These are phyloP conservation scores for Phialophora tarda DNA, from an alignment of 2,329 filamentous ascomycete species.

Conservation along the genomic window DNA sequence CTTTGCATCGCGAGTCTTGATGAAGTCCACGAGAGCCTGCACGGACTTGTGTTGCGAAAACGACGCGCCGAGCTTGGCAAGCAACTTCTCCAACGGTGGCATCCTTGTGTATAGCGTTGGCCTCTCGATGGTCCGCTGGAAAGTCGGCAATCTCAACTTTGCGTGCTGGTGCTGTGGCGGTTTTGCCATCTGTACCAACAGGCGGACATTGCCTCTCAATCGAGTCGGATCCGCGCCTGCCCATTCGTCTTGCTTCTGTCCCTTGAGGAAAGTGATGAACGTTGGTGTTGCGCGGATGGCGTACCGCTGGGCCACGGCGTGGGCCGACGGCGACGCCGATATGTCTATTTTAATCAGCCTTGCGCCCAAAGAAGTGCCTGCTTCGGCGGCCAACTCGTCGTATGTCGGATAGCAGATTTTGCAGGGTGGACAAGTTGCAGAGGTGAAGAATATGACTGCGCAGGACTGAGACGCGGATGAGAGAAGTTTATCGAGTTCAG, in stretches of 20 bases:
- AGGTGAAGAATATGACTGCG: slow-evolving; percentile 90
- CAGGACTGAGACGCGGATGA: slow-evolving; percentile 67
- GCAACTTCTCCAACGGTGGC: slow-evolving; percentile 81
- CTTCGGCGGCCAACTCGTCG: slow-evolving; percentile 76
- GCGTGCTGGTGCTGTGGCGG: slow-evolving; percentile 75
- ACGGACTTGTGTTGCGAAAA: slow-evolving; percentile 65
- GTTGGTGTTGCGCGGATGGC: slow-evolving; percentile 80
- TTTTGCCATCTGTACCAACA: slow-evolving; percentile 75
- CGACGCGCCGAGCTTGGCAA: slow-evolving; percentile 73
- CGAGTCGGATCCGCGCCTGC: slow-evolving; percentile 72
- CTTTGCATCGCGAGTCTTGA: slow-evolving; percentile 60
- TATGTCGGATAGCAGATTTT: slow-evolving; percentile 81
- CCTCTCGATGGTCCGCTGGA: slow-evolving; percentile 67
- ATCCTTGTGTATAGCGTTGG: slow-evolving; percentile 78
- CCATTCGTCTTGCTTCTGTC: slow-evolving; percentile 79
- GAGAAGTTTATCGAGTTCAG: slow-evolving; percentile 67
- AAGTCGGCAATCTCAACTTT: slow-evolving; percentile 70
- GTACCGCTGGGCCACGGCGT: slow-evolving; percentile 68
- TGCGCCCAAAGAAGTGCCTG: slow-evolving; percentile 55
- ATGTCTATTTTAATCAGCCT: slow-evolving; percentile 84
- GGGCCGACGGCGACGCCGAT: slow-evolving; percentile 58
- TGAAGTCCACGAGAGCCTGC: slow-evolving; percentile 70
- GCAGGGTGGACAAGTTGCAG: slow-evolving; percentile 82
- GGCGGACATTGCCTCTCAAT: slow-evolving; percentile 72
- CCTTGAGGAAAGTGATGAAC: slow-evolving; percentile 82